Base-by-base conservation (phyloP, 1,139 yeast genomes). In the Geotrichum aggregatum region DNA sequence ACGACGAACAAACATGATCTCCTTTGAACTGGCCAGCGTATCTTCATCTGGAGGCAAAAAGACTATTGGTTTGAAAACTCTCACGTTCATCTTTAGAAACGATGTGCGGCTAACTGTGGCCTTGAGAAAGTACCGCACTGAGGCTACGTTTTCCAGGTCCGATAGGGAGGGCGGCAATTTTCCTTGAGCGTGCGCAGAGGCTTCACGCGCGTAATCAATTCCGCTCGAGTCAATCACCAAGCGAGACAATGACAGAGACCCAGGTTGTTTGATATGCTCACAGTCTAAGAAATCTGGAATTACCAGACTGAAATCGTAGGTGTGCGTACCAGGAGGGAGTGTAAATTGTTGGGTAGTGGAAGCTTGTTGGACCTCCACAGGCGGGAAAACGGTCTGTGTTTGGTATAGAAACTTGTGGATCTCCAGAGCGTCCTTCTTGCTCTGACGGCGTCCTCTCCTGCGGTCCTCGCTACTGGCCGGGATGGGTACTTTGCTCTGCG, bases 341-440 rank as follows among this genome's bases (percentile, higher is more conserved):
- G 87, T 82, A 63, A 77, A 82, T 50, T 79, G 82, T 55, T 75
- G 74, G 3, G 78, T 72, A 47, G 68, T 69, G 19, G 80, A 72
- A 1, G 76, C 78, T 41, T 71, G 63, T 11, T 79, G 67, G 26
- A 82, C 72, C 49, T 80, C 78, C 28, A 68, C 71, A 0, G 87
- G 84, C 0, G 88, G 87, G 59, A 82, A 83, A 24, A 82, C 82
- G 1, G 80, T 74, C 44, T 65, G 57, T 0, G 82, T 75, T 52
- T 79, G 78, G 59, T 82, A 82, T 41, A 83, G 69, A 14, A 82
- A 72, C 58, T 77, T 76, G 65, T 83, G 87, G 14, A 69, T 67
- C 61, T 82, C 87, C 36, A 58, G 59, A 3, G 64, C 59, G 34
- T 59, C 56, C 50, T 59, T 45, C 54, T 59, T 46, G 56, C 50